phyloP scores from a whole-genome alignment of 768 basidiomycete genomes.

The Leccinum truebloodii region DNA sequence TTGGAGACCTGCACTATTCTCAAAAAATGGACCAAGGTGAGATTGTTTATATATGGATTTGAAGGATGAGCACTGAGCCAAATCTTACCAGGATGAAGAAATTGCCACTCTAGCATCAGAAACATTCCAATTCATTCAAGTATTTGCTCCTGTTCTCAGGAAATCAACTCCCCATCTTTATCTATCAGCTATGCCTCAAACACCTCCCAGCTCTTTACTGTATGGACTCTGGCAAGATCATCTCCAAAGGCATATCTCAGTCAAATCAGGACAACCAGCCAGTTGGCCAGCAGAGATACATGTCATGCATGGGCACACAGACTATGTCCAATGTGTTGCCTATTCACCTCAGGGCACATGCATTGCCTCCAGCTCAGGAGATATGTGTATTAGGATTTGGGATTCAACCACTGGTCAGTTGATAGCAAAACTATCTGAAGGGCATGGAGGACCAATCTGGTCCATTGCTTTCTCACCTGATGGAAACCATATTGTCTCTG shows the following conservation, averaged over 20 bases:
- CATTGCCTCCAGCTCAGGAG: background rate
- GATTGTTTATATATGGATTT: background rate
- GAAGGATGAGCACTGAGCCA: background rate
- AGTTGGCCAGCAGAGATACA: slow-evolving; percentile 2
- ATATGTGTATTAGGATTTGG: background rate
- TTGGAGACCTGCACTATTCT: background rate
- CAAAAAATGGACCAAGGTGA: background rate
- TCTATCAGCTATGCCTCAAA: background rate
- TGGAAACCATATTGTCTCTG: background rate
- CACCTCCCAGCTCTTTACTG: background rate
- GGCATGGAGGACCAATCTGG: background rate
- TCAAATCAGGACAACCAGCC: background rate
- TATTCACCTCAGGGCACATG: background rate
- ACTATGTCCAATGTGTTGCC: background rate
- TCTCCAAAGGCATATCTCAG: background rate
- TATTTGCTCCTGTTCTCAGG: background rate
- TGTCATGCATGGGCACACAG: background rate
- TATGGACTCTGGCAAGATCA: background rate
- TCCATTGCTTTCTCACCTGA: background rate
- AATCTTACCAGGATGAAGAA: background rate
- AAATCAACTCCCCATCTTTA: background rate
- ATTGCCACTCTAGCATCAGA: slow-evolving; percentile 3
- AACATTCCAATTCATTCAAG: slow-evolving; percentile 5
- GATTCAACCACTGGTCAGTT: background rate
- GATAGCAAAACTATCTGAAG: background rate